Evolutionary conservation across 2,329 filamentous ascomycete species (phyloP).

Genomic region (Leptographium flavum): DNA sequence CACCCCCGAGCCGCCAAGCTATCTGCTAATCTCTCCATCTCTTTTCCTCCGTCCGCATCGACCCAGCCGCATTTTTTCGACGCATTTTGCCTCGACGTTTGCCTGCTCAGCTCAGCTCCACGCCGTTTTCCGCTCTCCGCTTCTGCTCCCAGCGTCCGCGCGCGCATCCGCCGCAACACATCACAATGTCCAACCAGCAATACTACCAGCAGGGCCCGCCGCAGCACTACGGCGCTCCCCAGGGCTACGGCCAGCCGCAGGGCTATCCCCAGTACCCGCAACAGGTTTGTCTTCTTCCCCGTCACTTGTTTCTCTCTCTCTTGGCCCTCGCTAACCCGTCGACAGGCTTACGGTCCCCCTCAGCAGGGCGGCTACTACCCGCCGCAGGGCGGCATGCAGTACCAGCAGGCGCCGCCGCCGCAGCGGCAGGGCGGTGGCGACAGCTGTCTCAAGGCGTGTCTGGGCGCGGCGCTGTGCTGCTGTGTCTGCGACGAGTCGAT

Average conservation of each 20-base stretch:
- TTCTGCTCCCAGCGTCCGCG: no score
- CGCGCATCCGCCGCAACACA: neutral
- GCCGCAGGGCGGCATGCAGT: slow-evolving; percentile 26
- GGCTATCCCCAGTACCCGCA: slow-evolving; percentile 28
- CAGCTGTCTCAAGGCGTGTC: slow-evolving; percentile 23
- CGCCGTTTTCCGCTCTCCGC: no score
- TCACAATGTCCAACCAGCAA: slow-evolving; percentile 18
- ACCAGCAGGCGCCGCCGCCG: slow-evolving; percentile 27
- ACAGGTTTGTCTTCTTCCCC: slow-evolving; percentile 16
- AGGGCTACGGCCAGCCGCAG: slow-evolving; percentile 13
- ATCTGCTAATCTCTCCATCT: no score
- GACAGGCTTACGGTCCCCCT: slow-evolving; percentile 24
- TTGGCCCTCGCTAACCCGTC: neutral
- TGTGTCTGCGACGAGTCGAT: slow-evolving; percentile 35
- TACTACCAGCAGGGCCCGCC: slow-evolving; percentile 23
- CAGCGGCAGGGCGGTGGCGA: slow-evolving; percentile 21
- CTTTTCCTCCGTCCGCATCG: no score
- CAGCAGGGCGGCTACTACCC: slow-evolving; percentile 26
- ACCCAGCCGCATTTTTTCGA: no score
- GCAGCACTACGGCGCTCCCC: no score
- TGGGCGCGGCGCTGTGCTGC: slow-evolving; percentile 33
- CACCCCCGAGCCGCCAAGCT: no score
- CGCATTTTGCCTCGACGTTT: no score
- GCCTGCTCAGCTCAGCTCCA: no score
- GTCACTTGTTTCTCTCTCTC: slow-evolving; percentile 1